Base-by-base conservation (phyloP, 495 filamentous ascomycete genomes). In the Annulohypoxylon maeteangense region DNA sequence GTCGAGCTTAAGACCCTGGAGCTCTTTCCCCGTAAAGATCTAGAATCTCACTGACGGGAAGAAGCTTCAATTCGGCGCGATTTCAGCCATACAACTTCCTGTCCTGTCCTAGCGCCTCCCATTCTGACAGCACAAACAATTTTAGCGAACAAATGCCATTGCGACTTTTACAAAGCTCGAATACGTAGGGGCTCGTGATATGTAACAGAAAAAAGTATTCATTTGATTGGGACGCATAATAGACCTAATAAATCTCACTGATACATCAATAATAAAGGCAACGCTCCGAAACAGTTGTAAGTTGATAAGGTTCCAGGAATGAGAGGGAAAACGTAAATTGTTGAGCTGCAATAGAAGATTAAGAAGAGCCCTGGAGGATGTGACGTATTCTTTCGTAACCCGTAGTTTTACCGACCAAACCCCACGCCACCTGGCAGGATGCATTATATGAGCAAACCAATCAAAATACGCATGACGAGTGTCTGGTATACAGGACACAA, bases 51-150 rank as follows among this genome's bases (percentile, higher is more conserved):
- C 12, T 16, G 8, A 38, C 31, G 7, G 54, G 12, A 65, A 22
- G 62, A 53, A 20, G 31, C 25, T 55, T 36, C 44, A 70, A 61
- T 50, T 71, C 62, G 56, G 56, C 32, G 50, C 40, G 62, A 71
- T 57, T 54, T 40, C 31, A 16, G 12, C 7, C 7, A 62, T 51
- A 34, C 42, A 59, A 47, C 68, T 71, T 71, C 62, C 68, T 66
- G 40, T 71, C 34, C 10, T 25, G 63, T 67, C 68, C 23, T 67
- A 63, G 68, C 25, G 42, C 25, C 29, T 50, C 12, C 58, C 57
- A 8, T 62, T 32, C 32, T 29, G 47, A 22, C 53, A 23, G 31
- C n/a, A 50, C 42, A 25, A 40, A 62, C 56, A 61, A 51, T 54
- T 8, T 25, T 53, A 29, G 38, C 58, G n/a, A 62, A n/a, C 62